A percentile compares a stretch with the other conserved stretches of the same genome.
Conservation (phyloP, 352 stramenopile species). For the Globisporangium ultimum region DNA sequence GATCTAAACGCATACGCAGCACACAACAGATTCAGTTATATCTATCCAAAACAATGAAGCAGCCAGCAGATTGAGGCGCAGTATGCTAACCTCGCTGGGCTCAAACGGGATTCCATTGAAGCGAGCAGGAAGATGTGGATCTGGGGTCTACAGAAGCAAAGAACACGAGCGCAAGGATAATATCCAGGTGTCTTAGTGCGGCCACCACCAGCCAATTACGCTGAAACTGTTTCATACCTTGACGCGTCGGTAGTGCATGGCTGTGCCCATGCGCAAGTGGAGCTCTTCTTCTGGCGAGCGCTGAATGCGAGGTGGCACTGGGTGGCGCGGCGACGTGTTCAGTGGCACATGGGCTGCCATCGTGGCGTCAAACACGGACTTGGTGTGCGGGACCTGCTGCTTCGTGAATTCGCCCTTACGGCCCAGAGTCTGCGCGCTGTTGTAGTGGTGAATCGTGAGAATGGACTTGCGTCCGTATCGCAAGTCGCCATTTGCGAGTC, state of each 20-base stretch:
- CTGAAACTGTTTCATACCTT: conserved; percentile 5
- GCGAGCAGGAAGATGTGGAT: conserved; percentile 52
- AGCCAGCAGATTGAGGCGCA: no score
- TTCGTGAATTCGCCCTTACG: conserved; percentile 22
- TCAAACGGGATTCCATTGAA: conserved; percentile 67
- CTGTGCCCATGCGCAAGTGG: conserved; percentile 9
- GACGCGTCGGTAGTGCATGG: conserved; percentile 10
- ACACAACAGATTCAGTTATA: no score
- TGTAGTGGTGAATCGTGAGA: conserved; percentile 49
- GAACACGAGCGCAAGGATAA: conserved; percentile 1
- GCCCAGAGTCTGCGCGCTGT: conserved; percentile 20
- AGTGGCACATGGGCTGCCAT: not conserved
- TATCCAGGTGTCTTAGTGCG: no score
- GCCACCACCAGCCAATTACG: no score
- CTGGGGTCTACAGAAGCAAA: conserved; percentile 25
- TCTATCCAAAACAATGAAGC: not conserved
- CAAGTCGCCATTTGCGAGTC: conserved; percentile 38
- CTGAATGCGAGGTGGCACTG: not conserved
- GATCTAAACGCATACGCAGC: conserved; percentile 17
- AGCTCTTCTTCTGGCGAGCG: conserved; percentile 8
- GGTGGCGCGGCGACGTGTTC: not conserved
- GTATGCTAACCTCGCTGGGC: conserved; percentile 33
- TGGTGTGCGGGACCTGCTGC: conserved; percentile 16
- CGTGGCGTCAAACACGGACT: conserved; percentile 17
- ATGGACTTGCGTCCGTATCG: conserved; percentile 42